Conservation (phyloP, 441 rosid species). For the Gossypium trilobum region DNA sequence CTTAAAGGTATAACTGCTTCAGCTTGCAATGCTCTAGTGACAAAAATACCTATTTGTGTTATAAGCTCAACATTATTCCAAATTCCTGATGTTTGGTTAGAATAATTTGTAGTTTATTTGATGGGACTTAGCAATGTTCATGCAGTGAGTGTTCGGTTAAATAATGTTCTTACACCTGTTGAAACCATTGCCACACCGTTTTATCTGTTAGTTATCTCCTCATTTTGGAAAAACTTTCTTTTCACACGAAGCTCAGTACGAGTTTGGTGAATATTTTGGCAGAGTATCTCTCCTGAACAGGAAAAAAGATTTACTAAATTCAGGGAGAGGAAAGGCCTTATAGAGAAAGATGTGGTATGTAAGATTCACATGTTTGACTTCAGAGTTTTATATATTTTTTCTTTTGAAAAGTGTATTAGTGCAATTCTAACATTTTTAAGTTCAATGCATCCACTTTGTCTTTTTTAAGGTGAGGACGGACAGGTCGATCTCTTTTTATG, state of each 20-base stretch:
- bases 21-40: not conserved
- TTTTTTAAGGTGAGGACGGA: conserved; percentile 85
- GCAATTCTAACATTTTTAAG: conserved; percentile 2
- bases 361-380: conserved; percentile 13
- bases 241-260: conserved; percentile 18
- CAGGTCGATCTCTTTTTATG: conserved; percentile 65
- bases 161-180: conserved; percentile 1
- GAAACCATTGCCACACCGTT: not conserved
- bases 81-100: not conserved
- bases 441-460: conserved; percentile 4
- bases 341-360: conserved; percentile 94
- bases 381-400: conserved; percentile 11
- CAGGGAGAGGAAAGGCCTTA: conserved; percentile 86
- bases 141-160: not conserved
- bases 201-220: not conserved
- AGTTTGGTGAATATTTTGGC: conserved; percentile 20
- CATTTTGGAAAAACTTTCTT: not conserved
- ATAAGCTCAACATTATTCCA: not conserved
- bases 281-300: conserved; percentile 84
- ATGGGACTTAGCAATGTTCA: not conserved
- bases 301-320: conserved; percentile 86
- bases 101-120: not conserved
- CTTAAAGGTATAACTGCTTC: not conserved
- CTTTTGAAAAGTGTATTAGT: not conserved
- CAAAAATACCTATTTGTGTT: not conserved